Evolutionary conservation across 352 stramenopile species (phyloP), one percentile per base, ranked within the genome.

Genomic region (Phytophthora sansomeana): DNA sequence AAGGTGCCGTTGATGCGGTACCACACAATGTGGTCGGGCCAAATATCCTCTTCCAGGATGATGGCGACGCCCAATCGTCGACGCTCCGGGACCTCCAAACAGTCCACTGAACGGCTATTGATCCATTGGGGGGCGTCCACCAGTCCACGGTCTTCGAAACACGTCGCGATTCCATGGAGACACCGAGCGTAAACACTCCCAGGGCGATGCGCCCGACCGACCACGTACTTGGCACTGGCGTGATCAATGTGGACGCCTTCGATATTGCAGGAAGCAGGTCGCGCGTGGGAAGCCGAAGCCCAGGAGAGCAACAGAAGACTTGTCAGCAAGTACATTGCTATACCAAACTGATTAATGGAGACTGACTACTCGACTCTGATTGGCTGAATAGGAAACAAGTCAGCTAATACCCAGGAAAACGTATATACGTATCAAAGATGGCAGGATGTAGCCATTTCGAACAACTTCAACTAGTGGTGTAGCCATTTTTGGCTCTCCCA

Each of bases 1-100:
- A 91, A 91, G 14, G 71, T 74, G 14, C 57, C 74, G 48, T 69
- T 84, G 51, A 93, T 78, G 46, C 81, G 75, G 60, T 93, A 93
- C 72, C 80, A 93, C 28, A 93, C 58, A 32, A 89, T 78, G 10
- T 78, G 72, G 13, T 89, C 69, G 1, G 85, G 85, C 85, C 85
- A 93, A n/a, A 86, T 64, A 32, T 89, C 78, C 35, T 89, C 78
- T 48, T 77, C 47, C 26, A 86, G 24, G 10, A 81, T 76, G 26
- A 89, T 81, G 5, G 81, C 74, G 6, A 93, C 75, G 47, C 85
- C 85, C 36, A 93, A 63, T 52, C 78, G 58, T 0, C 83, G 66
- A 5, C 78, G 58, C 3, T 68, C 68, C 17, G 66, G 57, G 10
- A 55, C 54, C 1, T 70, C 49, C 6, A 43, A 33, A 64, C 82